These are phyloP conservation scores for Areca catechu DNA, from an alignment of 176 grass and related monocot species.

Conservation along the genomic window DNA sequence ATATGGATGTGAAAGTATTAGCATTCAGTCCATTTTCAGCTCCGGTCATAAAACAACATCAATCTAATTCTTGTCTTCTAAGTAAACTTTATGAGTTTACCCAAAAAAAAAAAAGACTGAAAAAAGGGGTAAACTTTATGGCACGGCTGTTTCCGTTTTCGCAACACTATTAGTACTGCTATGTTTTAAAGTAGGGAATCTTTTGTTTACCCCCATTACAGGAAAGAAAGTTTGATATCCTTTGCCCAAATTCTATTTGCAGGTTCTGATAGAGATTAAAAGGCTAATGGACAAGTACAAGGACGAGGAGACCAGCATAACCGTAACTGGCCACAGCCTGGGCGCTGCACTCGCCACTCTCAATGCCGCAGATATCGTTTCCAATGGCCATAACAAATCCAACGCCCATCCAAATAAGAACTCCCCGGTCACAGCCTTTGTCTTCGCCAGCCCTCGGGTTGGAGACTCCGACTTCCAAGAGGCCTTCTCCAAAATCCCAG, in stretches of 20 bases:
- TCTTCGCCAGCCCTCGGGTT: constrained; percentile 68
- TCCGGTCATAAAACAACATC: too few relatives aligned
- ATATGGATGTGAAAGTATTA: too few relatives aligned
- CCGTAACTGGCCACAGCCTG: constrained; percentile 88
- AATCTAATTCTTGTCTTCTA: too few relatives aligned
- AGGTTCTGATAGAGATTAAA: constrained; percentile 65
- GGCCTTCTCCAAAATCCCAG: constrained; percentile 25
- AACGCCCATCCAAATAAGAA: neutral
- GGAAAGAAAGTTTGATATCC: too few relatives aligned
- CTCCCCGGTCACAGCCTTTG: constrained; percentile 45
- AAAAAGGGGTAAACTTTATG: too few relatives aligned
- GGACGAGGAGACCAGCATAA: constrained; percentile 68
- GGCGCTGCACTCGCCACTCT: constrained; percentile 70
- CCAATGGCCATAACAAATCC: constrained; percentile 39
- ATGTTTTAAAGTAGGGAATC: too few relatives aligned
- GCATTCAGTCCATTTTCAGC: too few relatives aligned
- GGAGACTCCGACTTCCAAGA: constrained; percentile 56
- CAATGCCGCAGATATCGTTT: constrained; percentile 52
- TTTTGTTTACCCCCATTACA: too few relatives aligned
- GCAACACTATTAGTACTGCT: too few relatives aligned
- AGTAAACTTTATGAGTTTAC: too few relatives aligned
- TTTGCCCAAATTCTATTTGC: neutral
- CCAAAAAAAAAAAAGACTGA: too few relatives aligned
- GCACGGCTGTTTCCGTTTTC: too few relatives aligned
- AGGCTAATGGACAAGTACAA: constrained; percentile 53